Evolutionary conservation across 768 basidiomycete genomes (phyloP).

Genomic region (Naematelia encephala): DNA sequence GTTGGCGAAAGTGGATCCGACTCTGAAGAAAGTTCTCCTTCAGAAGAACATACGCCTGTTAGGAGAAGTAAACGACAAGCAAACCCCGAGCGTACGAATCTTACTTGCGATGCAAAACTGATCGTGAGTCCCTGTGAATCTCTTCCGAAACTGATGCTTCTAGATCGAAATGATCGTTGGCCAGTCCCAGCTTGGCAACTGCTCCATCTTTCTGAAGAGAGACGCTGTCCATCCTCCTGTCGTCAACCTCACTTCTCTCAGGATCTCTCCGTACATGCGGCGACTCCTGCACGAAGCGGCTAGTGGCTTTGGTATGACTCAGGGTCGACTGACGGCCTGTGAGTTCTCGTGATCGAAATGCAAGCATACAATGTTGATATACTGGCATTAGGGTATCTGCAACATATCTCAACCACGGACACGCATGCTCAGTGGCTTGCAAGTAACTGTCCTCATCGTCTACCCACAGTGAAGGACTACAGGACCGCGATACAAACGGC

Average conservation of each 20-base stretch:
- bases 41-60: too few relatives aligned
- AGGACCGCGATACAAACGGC: conserved; percentile 1
- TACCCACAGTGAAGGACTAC: neutral
- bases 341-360: neutral
- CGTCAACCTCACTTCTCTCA: neutral
- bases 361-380: neutral
- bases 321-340: neutral
- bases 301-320: conserved; percentile 6
- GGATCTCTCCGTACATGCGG: conserved; percentile 7
- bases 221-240: neutral
- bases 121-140: neutral
- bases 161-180: conserved; percentile 6
- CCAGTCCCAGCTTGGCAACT: neutral
- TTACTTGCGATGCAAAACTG: neutral
- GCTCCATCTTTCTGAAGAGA: neutral
- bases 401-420: neutral
- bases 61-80: too few relatives aligned
- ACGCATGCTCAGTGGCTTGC: conserved; percentile 2
- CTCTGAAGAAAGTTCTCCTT: too few relatives aligned
- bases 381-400: neutral
- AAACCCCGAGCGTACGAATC: neutral
- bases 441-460: conserved; percentile 5
- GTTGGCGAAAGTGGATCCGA: too few relatives aligned
- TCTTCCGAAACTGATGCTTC: neutral
- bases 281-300: conserved; percentile 9